phyloP scores from a whole-genome alignment of 2,329 filamentous ascomycete genomes.

The Colletotrichum sansevieriae region DNA sequence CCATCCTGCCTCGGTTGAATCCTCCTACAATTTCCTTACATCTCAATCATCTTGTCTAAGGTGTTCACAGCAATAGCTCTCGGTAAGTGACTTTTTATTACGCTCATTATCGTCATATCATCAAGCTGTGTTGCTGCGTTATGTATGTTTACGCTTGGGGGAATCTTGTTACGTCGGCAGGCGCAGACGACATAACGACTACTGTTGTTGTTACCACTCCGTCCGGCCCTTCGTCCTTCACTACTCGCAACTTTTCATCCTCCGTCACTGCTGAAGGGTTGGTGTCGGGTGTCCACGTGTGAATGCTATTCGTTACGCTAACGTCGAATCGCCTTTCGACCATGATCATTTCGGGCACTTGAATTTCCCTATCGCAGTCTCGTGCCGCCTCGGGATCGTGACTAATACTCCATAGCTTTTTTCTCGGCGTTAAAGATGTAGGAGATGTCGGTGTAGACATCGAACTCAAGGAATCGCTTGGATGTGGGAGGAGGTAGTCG shows the following conservation, averaged over 20 bases:
- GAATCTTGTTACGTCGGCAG: constrained; percentile 21
- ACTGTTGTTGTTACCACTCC: constrained; percentile 30
- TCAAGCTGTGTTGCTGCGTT: not conserved
- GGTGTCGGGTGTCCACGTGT: not conserved
- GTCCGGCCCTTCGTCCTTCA: constrained; percentile 24
- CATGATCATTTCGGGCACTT: constrained; percentile 28
- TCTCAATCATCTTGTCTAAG: no score
- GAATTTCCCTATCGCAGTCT: not conserved
- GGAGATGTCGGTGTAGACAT: not conserved
- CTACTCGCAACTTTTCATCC: constrained; percentile 21
- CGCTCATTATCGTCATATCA: not conserved
- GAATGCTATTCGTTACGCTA: constrained; percentile 7
- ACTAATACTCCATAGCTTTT: not conserved
- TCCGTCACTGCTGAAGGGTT: constrained; percentile 6
- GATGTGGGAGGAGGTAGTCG: constrained; percentile 18
- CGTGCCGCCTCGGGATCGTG: constrained; percentile 17
- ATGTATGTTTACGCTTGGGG: constrained; percentile 10
- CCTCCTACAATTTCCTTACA: no score
- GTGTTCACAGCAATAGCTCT: not conserved
- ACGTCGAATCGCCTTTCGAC: constrained; percentile 29
- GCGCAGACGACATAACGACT: constrained; percentile 28
- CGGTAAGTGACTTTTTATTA: not conserved
- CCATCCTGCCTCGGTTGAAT: no score
- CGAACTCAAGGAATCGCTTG: not conserved
- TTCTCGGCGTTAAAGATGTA: not conserved